phyloP scores from a whole-genome alignment of 2,329 filamentous ascomycete genomes.

The Dothideomycetes sp. region DNA sequence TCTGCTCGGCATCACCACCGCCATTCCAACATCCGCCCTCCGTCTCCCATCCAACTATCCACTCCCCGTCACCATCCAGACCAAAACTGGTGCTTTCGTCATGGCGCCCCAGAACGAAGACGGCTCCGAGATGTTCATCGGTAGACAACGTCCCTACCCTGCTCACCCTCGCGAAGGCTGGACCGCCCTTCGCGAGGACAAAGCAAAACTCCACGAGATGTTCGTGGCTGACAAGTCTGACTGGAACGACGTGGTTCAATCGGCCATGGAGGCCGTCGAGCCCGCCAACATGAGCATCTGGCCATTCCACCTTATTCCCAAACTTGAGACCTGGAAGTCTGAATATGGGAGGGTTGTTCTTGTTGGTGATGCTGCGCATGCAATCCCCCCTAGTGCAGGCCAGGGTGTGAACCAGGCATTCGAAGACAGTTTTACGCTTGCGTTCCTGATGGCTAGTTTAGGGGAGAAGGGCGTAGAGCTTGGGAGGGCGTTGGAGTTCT shows the following conservation, averaged over 20 bases:
- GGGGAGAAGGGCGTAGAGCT: conserved; percentile 1
- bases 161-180: conserved; percentile 23
- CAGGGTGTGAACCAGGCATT: conserved; percentile 46
- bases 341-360: conserved; percentile 36
- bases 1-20: conserved; percentile 12
- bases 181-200: conserved; percentile 21
- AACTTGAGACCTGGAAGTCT: conserved; percentile 35
- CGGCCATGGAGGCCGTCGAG: conserved; percentile 13
- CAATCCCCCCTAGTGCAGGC: conserved; percentile 41
- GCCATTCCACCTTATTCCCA: conserved; percentile 18
- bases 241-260: conserved; percentile 12
- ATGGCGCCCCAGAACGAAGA: conserved; percentile 26
- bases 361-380: conserved; percentile 48
- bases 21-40: conserved; percentile 13
- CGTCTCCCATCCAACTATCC: conserved; percentile 16
- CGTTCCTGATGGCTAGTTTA: conserved; percentile 29
- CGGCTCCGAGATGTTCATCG: conserved; percentile 24
- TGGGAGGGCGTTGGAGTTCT: background rate
- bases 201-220: conserved; percentile 11
- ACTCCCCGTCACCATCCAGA: conserved; percentile 23
- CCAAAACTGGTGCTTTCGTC: conserved; percentile 25
- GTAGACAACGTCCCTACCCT: conserved; percentile 23
- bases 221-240: conserved; percentile 11
- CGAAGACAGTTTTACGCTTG: conserved; percentile 42
- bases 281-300: conserved; percentile 13